Base-by-base conservation (phyloP, 139 green algal species). In the Spirogloea muscicola region DNA sequence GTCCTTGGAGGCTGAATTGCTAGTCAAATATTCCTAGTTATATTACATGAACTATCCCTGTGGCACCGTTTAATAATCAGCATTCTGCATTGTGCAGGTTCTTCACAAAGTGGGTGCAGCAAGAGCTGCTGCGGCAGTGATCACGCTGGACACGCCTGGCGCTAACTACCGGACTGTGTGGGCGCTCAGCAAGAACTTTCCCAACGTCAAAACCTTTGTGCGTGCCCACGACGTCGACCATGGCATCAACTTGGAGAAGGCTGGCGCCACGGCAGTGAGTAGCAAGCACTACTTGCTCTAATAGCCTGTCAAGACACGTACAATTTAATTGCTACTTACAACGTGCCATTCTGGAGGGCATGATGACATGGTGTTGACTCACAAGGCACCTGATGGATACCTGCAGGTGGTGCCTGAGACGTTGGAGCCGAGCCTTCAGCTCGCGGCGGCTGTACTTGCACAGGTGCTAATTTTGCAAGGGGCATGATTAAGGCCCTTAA, bases 221-320 rank as follows among this genome's bases (percentile, higher is more conserved):
- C 88, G 95, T 38, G 95, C 95, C 9, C 90, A 94, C 66, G 95
- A 98, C 79, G 85, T 99, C 36, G 87, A 91, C 36, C 89, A 97
- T 61, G 94, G 90, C 27, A 64, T 97, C 29, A 95, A 91, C 73
- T 85, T 99, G n/a, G 95, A 98, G 85, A 94, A 92, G 65, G 92
- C 92, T 0, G 93, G 93, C 36, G 93, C 92, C 38, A 95, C 88
- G 36, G 93, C 91, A 4, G 93, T 79, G 6, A 27, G 67, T 66
- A 27, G n/a, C n/a, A n/a, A n/a, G n/a, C n/a, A n/a, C n/a, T 55
- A 31, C 21, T 55, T 55, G 46, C 46, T 55, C 21, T 21, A 21
- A 31, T 21, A 55, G 21, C 21, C 46, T 31, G 21, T 21, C 46
- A 55, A 55, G 21, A 55, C n/a, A 21, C 46, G 46, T 21, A 55